Percentiles rank a stretch among this genome's conserved stretches.
These are phyloP conservation scores for Raddia distichophylla DNA, from an alignment of 176 grass and related monocot genomes.

Conservation along the genomic window DNA sequence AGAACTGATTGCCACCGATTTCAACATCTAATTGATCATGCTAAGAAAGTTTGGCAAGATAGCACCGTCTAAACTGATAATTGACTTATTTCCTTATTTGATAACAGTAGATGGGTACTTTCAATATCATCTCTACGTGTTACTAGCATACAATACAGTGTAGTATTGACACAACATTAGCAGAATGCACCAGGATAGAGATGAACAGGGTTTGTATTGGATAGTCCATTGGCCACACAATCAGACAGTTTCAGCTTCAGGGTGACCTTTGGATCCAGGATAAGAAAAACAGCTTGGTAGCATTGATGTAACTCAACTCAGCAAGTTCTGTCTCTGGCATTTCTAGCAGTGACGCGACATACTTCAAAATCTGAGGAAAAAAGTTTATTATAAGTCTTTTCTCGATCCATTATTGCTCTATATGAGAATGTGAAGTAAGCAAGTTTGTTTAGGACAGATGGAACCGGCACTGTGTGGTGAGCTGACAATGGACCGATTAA, in stretches of 20 bases:
- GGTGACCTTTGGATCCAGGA: slow-evolving; percentile 76
- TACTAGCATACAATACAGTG: not conserved
- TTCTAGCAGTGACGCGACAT: slow-evolving; percentile 73
- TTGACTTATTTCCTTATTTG: not conserved
- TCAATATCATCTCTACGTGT: not conserved
- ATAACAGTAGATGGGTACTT: not conserved
- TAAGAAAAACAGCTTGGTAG: slow-evolving; percentile 73
- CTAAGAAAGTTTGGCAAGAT: slow-evolving; percentile 2
- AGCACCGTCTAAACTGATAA: not conserved
- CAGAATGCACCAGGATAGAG: not conserved
- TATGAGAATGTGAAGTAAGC: not conserved
- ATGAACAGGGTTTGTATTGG: slow-evolving; percentile 28
- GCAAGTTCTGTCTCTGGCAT: slow-evolving; percentile 70
- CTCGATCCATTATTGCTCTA: slow-evolving; percentile 1
- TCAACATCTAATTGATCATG: not conserved
- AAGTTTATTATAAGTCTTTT: not conserved
- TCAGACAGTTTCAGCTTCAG: slow-evolving; percentile 42
- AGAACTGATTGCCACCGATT: not conserved
- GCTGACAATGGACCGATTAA: not conserved
- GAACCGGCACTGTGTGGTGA: not conserved
- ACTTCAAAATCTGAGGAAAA: slow-evolving; percentile 67
- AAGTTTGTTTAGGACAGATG: not conserved
- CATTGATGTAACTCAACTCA: slow-evolving; percentile 76
- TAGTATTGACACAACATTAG: not conserved
- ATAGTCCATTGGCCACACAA: not conserved